Percentiles rank a stretch among this genome's conserved stretches.
Evolutionary conservation across 805 yeast species (phyloP).

Genomic region (Saturnispora dispora): DNA sequence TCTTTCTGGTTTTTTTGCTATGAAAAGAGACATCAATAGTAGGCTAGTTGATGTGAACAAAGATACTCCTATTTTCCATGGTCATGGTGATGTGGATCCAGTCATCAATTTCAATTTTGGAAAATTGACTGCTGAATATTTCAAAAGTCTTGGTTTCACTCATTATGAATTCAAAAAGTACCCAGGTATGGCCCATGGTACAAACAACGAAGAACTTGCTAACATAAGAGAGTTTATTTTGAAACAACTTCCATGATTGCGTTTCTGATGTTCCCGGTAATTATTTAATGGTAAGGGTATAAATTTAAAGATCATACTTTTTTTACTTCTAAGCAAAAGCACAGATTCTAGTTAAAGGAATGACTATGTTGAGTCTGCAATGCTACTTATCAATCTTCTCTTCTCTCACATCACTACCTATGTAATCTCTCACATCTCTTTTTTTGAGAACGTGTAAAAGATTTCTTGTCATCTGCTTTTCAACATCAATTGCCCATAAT

Average conservation of each 20-base stretch:
- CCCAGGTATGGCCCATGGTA: conserved; percentile 57
- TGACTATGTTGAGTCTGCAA: no score
- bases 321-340: background rate
- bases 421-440: background rate
- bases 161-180: conserved; percentile 46
- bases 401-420: background rate
- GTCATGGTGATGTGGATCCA: conserved; percentile 79
- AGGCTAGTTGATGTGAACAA: conserved; percentile 34
- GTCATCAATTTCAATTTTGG: conserved; percentile 41
- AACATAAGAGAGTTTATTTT: conserved; percentile 41
- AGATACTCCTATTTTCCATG: conserved; percentile 73
- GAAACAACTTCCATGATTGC: background rate
- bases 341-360: background rate
- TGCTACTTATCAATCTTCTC: background rate
- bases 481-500: conserved; percentile 46
- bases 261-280: background rate
- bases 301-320: background rate
- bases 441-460: background rate
- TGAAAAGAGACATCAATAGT: conserved; percentile 21
- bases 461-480: conserved; percentile 10
- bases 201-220: conserved; percentile 54
- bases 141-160: conserved; percentile 36
- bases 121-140: conserved; percentile 34
- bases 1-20: conserved; percentile 66
- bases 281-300: background rate